Base-by-base conservation (phyloP, 805 yeast species). In the Pichia californica region DNA sequence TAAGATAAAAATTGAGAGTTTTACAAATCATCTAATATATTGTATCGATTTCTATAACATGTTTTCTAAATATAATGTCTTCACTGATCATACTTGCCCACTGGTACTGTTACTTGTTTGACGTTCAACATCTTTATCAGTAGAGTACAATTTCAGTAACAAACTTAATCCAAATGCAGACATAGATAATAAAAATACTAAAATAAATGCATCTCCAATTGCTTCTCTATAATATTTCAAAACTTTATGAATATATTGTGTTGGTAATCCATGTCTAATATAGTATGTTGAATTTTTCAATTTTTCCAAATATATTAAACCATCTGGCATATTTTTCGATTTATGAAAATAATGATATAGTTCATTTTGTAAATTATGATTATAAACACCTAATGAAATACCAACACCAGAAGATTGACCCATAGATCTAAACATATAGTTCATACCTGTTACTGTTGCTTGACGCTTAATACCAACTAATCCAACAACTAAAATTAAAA, bases 401-500 rank as follows among this genome's bases (percentile, higher is more conserved):
- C 76, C 73, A 3, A 70, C 71, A 38, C 77, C 77, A 8, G 68
- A 47, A 11, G 70, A 73, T 37, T 68, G 66, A 16, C 77, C 78
- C 40, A 70, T 57, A 4, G 78, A 71, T 49, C 77, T 62, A 62
- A 74, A 72, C 40, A 73, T 53, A 47, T 73, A 72, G 52, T 69
- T 71, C 59, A 72, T 64, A 34, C 77, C 76, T 1, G 74, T 71
- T 39, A 71, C 69, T 3, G 71, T 60, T 13, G 75, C 76, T 53
- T 72, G 78, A 44, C 68, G 64, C 23, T 69, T 63, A 41, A 61
- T 56, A 6, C 73, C 73, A 26, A 70, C 69, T 16, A 65, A 61
- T 38, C 67, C 72, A 14, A 73, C 73, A 30, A 69, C 71, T 40
- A 71, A 58, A 30, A 70, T 59, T 31, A 66, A 47, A 8, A 67